These are phyloP conservation scores for Geosiphon pyriformis DNA, from an alignment of 192 early-diverging fungal genomes.

Conservation along the genomic window DNA sequence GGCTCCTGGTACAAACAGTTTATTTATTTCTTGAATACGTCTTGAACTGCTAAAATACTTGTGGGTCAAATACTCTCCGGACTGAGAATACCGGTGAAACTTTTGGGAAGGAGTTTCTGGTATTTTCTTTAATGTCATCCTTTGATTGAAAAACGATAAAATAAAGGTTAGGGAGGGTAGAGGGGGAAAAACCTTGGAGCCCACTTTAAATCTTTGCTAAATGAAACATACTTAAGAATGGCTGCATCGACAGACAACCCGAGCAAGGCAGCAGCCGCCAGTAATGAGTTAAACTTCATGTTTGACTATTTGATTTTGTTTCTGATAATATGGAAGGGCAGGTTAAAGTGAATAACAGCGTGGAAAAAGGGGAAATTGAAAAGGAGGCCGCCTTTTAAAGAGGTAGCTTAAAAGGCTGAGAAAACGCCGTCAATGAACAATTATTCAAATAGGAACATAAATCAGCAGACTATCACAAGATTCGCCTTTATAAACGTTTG, in stretches of 20 bases:
- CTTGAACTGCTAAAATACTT: conserved; percentile 61
- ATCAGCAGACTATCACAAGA: too few species aligned
- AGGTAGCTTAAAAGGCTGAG: too few species aligned
- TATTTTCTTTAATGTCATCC: conserved; percentile 62
- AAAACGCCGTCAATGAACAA: too few species aligned
- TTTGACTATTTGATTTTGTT: too few species aligned
- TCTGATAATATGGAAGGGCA: too few species aligned
- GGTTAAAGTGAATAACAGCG: too few species aligned
- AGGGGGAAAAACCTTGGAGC: neutral
- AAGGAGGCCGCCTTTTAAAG: too few species aligned
- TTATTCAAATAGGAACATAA: too few species aligned
- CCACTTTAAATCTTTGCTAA: neutral
- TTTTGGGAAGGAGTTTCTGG: conserved; percentile 54
- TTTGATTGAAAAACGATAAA: conserved; percentile 15
- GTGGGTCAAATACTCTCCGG: conserved; percentile 63
- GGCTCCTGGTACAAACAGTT: conserved; percentile 44
- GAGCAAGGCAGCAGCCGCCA: neutral
- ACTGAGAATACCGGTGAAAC: conserved; percentile 57
- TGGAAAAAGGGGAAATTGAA: too few species aligned
- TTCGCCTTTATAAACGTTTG: too few species aligned
- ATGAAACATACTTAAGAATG: neutral
- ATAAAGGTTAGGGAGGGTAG: neutral
- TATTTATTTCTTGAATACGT: conserved; percentile 35
- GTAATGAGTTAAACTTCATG: neutral
- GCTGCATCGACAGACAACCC: neutral